These are phyloP conservation scores for Tulasnella sp. DNA, from an alignment of 768 basidiomycete species.

Conservation along the genomic window DNA sequence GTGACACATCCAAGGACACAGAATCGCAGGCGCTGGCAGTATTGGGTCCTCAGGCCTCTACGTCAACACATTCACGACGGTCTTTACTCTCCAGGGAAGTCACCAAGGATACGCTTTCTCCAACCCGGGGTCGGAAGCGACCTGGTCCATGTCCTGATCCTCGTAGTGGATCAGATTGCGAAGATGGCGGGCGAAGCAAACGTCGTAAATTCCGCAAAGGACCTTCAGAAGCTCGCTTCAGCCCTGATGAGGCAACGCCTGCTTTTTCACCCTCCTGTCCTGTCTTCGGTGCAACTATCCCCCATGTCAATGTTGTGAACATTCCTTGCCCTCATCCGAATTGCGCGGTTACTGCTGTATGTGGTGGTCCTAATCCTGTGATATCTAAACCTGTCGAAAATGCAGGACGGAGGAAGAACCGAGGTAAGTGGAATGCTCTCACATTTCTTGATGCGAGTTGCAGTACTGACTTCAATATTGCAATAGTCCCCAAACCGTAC, in stretches of 20 bases:
- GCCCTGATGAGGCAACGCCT: not conserved
- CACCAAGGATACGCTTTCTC: too few relatives aligned
- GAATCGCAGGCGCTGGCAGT: too few relatives aligned
- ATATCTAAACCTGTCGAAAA: not conserved
- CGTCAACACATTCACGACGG: too few relatives aligned
- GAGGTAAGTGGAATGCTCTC: not conserved
- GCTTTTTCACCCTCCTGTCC: not conserved
- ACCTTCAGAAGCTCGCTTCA: too few relatives aligned
- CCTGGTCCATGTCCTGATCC: too few relatives aligned
- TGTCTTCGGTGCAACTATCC: not conserved
- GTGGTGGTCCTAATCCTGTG: not conserved
- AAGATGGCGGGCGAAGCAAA: slow-evolving; percentile 1
- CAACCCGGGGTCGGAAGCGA: too few relatives aligned
- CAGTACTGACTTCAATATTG: not conserved
- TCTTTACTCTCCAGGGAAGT: too few relatives aligned
- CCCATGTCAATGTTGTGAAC: slow-evolving; percentile 13
- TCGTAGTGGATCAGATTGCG: too few relatives aligned
- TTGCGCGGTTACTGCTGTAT: slow-evolving; percentile 10
- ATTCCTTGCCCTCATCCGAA: slow-evolving; percentile 12
- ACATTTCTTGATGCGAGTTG: not conserved
- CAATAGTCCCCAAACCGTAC: slow-evolving; percentile 7
- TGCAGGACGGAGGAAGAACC: not conserved
- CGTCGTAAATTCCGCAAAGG: too few relatives aligned
- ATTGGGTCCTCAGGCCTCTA: too few relatives aligned
- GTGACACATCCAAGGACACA: too few relatives aligned